Conservation (phyloP, 768 basidiomycete species). For the Mycena indigotica region DNA sequence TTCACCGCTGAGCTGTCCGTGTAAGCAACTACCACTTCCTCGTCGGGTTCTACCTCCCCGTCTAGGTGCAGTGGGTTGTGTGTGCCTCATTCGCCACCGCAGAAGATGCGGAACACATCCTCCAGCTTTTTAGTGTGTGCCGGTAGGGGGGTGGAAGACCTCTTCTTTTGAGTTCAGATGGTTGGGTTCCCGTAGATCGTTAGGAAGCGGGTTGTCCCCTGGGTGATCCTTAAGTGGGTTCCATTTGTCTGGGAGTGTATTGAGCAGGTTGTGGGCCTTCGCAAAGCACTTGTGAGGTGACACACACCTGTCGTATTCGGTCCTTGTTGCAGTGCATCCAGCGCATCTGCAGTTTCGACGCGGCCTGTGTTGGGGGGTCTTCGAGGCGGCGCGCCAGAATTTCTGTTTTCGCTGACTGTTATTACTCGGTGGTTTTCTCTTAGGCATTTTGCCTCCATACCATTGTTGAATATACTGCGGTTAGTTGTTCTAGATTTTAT, state of each 20-base stretch:
- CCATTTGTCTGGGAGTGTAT: constrained; percentile 14
- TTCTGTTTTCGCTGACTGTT: constrained; percentile 3
- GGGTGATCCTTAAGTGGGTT: constrained; percentile 11
- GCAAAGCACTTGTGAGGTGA: constrained; percentile 11
- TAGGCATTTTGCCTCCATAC: background rate
- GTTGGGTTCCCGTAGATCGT: background rate
- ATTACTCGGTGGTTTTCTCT: background rate
- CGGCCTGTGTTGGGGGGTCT: background rate
- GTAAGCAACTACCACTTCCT: constrained; percentile 11
- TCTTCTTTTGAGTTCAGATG: constrained; percentile 14
- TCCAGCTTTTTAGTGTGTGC: too few species aligned
- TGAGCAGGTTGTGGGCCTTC: constrained; percentile 2
- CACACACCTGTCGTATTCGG: background rate
- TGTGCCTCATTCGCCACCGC: background rate
- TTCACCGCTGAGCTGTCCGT: constrained; percentile 27
- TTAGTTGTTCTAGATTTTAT: background rate
- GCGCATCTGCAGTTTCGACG: constrained; percentile 11
- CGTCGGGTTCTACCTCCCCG: constrained; percentile 5
- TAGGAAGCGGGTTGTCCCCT: background rate
- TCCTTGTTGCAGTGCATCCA: background rate
- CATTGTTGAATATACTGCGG: background rate
- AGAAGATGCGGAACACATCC: constrained; percentile 16
- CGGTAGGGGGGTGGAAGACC: background rate
- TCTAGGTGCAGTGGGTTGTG: background rate
- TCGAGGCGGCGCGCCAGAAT: background rate